Percentiles rank a stretch among this genome's conserved stretches.
Conservation (phyloP, 2,329 filamentous ascomycete genomes). For the Epichloe typhina region DNA sequence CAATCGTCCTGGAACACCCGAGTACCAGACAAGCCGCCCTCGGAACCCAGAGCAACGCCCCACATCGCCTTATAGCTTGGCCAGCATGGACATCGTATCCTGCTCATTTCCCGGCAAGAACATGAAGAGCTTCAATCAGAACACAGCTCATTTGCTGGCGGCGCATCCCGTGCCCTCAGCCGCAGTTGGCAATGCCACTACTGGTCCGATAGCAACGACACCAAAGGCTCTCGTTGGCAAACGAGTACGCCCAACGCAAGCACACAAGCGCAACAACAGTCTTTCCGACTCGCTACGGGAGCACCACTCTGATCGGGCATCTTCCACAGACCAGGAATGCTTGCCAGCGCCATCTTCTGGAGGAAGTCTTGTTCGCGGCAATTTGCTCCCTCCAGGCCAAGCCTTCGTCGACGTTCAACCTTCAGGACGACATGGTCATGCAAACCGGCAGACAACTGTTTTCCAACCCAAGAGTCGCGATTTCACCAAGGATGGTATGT, state of each 20-base stretch:
- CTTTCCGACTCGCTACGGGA: constrained; percentile 75
- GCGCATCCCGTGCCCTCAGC: constrained; percentile 44
- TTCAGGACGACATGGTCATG: constrained; percentile 31
- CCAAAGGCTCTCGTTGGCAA: constrained; percentile 46
- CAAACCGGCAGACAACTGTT: constrained; percentile 40
- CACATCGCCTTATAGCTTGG: constrained; percentile 41
- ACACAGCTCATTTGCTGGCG: constrained; percentile 29
- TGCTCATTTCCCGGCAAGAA: constrained; percentile 49
- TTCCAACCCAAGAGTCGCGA: constrained; percentile 27
- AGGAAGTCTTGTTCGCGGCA: constrained; percentile 77
- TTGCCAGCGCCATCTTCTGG: constrained; percentile 54
- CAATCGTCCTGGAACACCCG: constrained; percentile 35
- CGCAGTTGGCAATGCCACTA: constrained; percentile 29
- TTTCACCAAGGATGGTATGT: constrained; percentile 32
- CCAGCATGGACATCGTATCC: constrained; percentile 47
- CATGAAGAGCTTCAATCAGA: constrained; percentile 25
- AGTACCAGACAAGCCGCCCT: constrained; percentile 18
- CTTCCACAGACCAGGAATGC: constrained; percentile 42
- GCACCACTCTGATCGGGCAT: constrained; percentile 37
- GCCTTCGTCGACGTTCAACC: constrained; percentile 61
- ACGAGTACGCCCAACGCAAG: constrained; percentile 40
- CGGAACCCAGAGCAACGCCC: constrained; percentile 11
- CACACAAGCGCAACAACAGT: constrained; percentile 76
- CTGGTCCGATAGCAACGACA: constrained; percentile 42
- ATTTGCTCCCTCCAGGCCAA: constrained; percentile 68